Conservation (phyloP, 148 eudicot species). For the Amaranthus hypochondriacus region DNA sequence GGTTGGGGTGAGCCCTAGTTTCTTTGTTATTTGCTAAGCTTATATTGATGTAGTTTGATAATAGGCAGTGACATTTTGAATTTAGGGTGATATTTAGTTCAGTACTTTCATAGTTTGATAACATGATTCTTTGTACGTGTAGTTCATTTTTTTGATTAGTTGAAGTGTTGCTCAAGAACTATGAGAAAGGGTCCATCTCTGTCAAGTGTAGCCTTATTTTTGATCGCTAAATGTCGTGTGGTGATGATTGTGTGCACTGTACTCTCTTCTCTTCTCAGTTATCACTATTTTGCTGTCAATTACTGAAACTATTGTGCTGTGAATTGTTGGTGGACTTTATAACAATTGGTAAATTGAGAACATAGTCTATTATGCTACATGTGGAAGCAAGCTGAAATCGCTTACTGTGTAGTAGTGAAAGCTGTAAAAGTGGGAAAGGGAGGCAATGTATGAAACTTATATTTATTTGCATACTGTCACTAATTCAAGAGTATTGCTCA, state of each 20-base stretch:
- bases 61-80: not conserved
- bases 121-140: not conserved
- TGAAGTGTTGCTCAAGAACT: too few species aligned
- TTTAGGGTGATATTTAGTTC: not conserved
- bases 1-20: not conserved
- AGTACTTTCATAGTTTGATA: not conserved
- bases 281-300: too few species aligned
- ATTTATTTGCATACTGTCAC: not conserved
- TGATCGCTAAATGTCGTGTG: not conserved
- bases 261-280: not conserved
- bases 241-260: not conserved
- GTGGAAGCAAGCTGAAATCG: not conserved
- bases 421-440: not conserved
- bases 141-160: too few species aligned
- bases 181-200: not conserved
- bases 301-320: too few species aligned
- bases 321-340: too few species aligned
- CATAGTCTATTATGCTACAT: too few species aligned
- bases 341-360: too few species aligned
- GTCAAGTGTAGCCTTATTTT: not conserved
- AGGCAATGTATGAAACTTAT: not conserved
- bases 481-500: not conserved
- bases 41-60: not conserved
- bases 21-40: not conserved
- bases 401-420: not conserved